phyloP scores from a whole-genome alignment of 1,284 basidiomycete genomes.

The Termitomyces sp. region DNA sequence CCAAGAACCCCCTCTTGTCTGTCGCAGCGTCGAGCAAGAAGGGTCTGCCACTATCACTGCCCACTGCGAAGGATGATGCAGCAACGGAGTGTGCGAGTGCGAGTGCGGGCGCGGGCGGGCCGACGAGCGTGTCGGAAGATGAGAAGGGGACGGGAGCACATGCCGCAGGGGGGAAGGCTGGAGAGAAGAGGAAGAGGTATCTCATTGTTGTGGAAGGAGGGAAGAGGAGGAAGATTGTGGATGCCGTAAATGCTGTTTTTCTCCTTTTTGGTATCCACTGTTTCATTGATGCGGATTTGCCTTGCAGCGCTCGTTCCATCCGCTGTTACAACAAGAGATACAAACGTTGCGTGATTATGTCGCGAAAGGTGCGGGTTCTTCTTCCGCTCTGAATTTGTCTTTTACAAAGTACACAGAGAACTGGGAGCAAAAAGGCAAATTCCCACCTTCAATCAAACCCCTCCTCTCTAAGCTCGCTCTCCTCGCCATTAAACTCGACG shows the following conservation, averaged over 20 bases:
- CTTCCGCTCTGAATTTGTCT: background rate
- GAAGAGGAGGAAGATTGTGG: constrained; percentile 68
- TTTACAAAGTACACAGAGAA: constrained; percentile 36
- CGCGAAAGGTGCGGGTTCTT: constrained; percentile 40
- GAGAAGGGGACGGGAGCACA: background rate
- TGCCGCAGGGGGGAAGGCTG: constrained; percentile 7
- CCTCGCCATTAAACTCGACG: constrained; percentile 76
- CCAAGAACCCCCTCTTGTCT: constrained; percentile 40
- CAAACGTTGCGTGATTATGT: constrained; percentile 60
- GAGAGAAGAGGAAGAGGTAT: constrained; percentile 49
- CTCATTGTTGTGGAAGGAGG: constrained; percentile 42
- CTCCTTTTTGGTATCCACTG: background rate
- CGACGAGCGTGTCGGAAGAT: constrained; percentile 2
- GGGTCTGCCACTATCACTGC: background rate
- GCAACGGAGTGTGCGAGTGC: constrained; percentile 2
- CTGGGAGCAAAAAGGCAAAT: constrained; percentile 81
- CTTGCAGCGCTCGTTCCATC: constrained; percentile 53
- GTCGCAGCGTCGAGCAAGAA: constrained; percentile 14
- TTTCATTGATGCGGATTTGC: background rate
- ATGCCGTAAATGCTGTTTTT: constrained; percentile 41
- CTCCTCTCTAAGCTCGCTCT: constrained; percentile 68
- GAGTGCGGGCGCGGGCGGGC: background rate
- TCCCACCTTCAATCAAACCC: constrained; percentile 79
- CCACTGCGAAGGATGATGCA: constrained; percentile 6
- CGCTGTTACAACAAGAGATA: constrained; percentile 60